A percentile compares a stretch with the other conserved stretches of the same genome.
phyloP scores from a whole-genome alignment of 176 grass and related monocot genomes.

The Rhynchospora breviuscula region DNA sequence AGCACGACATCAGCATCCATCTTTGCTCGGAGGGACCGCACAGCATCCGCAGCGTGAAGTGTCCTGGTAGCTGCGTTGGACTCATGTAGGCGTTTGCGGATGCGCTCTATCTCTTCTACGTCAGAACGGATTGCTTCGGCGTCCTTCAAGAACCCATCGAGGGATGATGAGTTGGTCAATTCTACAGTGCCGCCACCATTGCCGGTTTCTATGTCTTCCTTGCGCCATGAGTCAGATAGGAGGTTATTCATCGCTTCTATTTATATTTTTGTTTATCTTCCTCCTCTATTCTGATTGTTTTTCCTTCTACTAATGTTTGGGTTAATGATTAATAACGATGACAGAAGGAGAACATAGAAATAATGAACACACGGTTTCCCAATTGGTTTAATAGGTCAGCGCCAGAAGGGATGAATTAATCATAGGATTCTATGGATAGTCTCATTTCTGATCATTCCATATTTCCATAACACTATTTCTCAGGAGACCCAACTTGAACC shows the following conservation, averaged over 20 bases:
- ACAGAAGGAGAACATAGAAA: neutral
- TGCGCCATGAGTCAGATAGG: constrained; percentile 47
- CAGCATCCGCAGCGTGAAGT: constrained; percentile 13
- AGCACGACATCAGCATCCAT: constrained; percentile 30
- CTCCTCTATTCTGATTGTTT: neutral
- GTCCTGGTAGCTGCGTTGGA: constrained; percentile 46
- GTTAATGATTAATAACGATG: constrained; percentile 6
- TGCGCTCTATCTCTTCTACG: constrained; percentile 32
- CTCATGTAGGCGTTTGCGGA: constrained; percentile 32
- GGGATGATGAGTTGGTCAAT: neutral
- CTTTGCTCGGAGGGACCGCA: constrained; percentile 18
- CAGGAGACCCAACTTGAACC: neutral
- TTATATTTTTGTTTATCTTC: neutral
- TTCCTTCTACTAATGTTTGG: neutral
- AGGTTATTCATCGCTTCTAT: constrained; percentile 52
- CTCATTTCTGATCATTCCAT: neutral
- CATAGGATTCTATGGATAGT: neutral
- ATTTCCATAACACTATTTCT: neutral
- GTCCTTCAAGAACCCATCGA: constrained; percentile 44
- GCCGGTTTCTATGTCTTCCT: constrained; percentile 28
- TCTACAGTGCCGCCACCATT: neutral
- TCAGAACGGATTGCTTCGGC: constrained; percentile 40
- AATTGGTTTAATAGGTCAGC: neutral
- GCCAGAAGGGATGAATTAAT: neutral
- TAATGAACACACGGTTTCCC: constrained; percentile 5